A percentile compares a stretch with the other conserved stretches of the same genome.
Evolutionary conservation across 2,329 filamentous ascomycete genomes (phyloP).

Genomic region (Xylaria hypoxylon): DNA sequence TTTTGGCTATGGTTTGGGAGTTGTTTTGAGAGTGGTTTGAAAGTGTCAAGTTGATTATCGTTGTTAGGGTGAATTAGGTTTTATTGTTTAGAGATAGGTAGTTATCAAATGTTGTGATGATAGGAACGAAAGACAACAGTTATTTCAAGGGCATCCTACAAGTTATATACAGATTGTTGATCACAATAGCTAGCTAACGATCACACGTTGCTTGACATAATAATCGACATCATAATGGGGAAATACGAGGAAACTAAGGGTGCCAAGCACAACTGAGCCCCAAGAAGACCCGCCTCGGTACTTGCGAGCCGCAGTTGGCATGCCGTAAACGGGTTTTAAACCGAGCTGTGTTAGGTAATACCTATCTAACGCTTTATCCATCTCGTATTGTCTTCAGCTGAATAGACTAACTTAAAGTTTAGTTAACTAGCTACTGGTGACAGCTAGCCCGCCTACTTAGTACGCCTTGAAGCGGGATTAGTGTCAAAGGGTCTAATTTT

Average conservation of each 20-base stretch:
- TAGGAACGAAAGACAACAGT: neutral
- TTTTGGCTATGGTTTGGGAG: constrained; percentile 30
- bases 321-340: neutral
- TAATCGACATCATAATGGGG: constrained; percentile 15
- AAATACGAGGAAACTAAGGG: constrained; percentile 27
- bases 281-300: constrained; percentile 12
- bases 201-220: neutral
- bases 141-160: neutral
- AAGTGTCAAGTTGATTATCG: neutral
- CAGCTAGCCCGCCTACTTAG: neutral
- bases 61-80: neutral
- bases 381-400: constrained; percentile 27
- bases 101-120: neutral
- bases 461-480: neutral
- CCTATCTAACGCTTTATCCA: neutral
- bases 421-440: neutral
- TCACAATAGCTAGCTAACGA: neutral
- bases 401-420: neutral
- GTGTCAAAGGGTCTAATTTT: neutral
- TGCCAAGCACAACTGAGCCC: constrained; percentile 16
- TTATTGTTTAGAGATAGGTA: neutral
- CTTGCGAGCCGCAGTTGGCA: neutral
- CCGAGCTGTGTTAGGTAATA: neutral
- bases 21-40: neutral
- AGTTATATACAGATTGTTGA: constrained; percentile 9